A percentile compares a stretch with the other conserved stretches of the same genome.
Conservation (phyloP, 371 early-diverging fungal species). For the Mortierella polycephala region DNA sequence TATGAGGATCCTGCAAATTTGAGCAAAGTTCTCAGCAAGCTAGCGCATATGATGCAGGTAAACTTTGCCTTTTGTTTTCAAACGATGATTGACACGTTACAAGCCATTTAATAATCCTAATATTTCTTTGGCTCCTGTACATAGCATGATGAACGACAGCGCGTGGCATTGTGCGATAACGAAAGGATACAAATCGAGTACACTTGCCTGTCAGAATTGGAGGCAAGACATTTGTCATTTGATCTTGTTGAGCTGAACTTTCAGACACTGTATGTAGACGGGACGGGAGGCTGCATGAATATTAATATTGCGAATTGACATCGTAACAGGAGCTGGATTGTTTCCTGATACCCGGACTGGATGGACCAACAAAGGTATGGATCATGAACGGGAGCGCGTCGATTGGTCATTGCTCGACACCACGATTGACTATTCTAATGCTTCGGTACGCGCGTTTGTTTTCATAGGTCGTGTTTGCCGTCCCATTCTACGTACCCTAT, state of each 20-base stretch:
- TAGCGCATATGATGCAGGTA: constrained; percentile 46
- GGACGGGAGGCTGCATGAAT: no score
- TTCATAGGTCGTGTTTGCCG: constrained; percentile 43
- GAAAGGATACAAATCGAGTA: constrained; percentile 53
- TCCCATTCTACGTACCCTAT: constrained; percentile 32
- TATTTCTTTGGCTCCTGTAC: no score
- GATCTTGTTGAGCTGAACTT: not conserved
- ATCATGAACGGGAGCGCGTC: not conserved
- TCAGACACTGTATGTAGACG: not conserved
- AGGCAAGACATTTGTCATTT: constrained; percentile 5
- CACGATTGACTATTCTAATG: no score
- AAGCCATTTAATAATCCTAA: not conserved
- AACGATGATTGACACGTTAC: not conserved
- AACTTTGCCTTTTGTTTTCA: not conserved
- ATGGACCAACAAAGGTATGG: constrained; percentile 47
- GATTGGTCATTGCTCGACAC: not conserved
- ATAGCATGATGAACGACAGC: constrained; percentile 41
- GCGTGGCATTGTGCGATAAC: constrained; percentile 37
- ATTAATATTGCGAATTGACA: not conserved
- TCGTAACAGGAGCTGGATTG: constrained; percentile 49
- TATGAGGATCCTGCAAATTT: constrained; percentile 36
- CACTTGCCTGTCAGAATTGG: constrained; percentile 33
- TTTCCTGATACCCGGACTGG: constrained; percentile 31
- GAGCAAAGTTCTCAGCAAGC: constrained; percentile 32
- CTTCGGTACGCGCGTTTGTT: not conserved